These are phyloP conservation scores for Pseudopithomyces maydicus DNA, from an alignment of 2,329 filamentous ascomycete species.

Conservation along the genomic window DNA sequence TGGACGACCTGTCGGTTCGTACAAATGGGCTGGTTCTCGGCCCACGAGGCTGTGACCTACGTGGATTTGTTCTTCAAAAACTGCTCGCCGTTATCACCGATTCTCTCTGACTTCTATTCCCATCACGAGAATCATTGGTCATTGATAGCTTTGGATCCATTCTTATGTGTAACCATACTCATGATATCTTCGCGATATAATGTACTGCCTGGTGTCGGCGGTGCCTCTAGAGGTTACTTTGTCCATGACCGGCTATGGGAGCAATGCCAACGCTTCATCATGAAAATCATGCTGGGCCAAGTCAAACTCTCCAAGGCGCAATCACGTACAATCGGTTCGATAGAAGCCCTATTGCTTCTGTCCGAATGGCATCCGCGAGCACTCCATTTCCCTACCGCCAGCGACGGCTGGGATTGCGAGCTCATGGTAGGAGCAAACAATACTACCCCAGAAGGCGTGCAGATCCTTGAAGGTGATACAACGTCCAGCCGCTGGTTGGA, in stretches of 20 bases:
- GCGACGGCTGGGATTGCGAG: conserved; percentile 62
- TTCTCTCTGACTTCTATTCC: conserved; percentile 56
- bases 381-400: conserved; percentile 59
- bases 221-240: conserved; percentile 56
- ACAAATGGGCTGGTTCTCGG: conserved; percentile 61
- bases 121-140: conserved; percentile 55
- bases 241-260: conserved; percentile 61
- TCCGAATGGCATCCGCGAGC: conserved; percentile 63
- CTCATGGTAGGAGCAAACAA: conserved; percentile 51
- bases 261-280: conserved; percentile 59
- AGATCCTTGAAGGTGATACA: conserved; percentile 40
- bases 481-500: conserved; percentile 55
- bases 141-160: conserved; percentile 57
- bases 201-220: conserved; percentile 44
- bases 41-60: conserved; percentile 59
- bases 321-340: conserved; percentile 56
- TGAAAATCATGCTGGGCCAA: conserved; percentile 59
- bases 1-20: conserved; percentile 60
- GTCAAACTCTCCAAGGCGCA: conserved; percentile 58
- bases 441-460: conserved; percentile 42
- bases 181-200: conserved; percentile 61
- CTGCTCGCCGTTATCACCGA: conserved; percentile 57
- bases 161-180: conserved; percentile 59
- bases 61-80: conserved; percentile 60
- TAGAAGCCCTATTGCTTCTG: conserved; percentile 60